Conservation (phyloP, 352 stramenopile species). For the Phytophthora aleatoria region DNA sequence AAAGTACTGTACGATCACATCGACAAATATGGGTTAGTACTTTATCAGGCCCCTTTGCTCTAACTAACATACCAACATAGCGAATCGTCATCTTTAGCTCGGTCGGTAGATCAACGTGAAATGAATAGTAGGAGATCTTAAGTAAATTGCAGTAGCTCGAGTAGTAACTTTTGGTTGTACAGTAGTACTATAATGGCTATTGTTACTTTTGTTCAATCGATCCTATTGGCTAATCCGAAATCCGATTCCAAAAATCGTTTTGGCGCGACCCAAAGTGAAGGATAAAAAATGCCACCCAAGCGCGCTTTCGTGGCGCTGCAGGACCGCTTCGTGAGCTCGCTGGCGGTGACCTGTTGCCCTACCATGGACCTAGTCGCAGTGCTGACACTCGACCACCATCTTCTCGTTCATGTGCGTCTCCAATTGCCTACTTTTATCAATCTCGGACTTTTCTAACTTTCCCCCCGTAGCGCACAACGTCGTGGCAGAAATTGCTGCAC, state of each 20-base stretch:
- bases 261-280: no score
- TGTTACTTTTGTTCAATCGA: background rate
- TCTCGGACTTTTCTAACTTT: background rate
- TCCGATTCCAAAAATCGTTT: background rate
- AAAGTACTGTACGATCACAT: no score
- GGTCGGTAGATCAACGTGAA: no score
- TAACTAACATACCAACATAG: no score
- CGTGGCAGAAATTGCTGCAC: conserved; percentile 78
- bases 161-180: no score
- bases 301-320: conserved; percentile 69
- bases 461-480: conserved; percentile 60
- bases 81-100: no score
- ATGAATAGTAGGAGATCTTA: no score
- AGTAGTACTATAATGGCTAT: no score
- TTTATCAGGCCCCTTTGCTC: no score
- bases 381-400: conserved; percentile 66
- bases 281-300: conserved; percentile 23
- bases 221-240: background rate
- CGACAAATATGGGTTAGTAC: no score
- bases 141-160: no score
- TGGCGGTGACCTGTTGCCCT: conserved; percentile 59
- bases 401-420: conserved; percentile 72
- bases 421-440: background rate
- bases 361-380: conserved; percentile 83
- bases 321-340: conserved; percentile 67